These are phyloP conservation scores for Aureobasidium musti DNA, from an alignment of 2,329 filamentous ascomycete species.

Conservation along the genomic window DNA sequence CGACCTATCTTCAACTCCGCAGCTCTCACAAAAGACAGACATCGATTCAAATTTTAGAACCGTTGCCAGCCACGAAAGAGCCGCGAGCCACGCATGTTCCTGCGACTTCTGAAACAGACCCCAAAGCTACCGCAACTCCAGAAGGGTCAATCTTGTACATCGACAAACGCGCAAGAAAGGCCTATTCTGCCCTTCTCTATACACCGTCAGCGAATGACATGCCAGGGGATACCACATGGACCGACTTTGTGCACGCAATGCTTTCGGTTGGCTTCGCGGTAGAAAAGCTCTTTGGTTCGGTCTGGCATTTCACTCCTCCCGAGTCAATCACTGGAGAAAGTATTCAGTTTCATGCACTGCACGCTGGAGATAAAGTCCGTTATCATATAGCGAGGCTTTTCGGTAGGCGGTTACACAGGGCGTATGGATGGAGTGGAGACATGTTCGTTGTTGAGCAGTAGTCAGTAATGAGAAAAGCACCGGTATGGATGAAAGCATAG, in stretches of 20 bases:
- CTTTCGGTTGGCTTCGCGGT: slow-evolving; percentile 50
- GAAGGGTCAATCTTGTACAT: slow-evolving; percentile 37
- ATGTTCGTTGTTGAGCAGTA: slow-evolving; percentile 46
- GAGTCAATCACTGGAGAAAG: slow-evolving; percentile 48
- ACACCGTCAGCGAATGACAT: slow-evolving; percentile 40
- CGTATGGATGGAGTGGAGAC: slow-evolving; percentile 54
- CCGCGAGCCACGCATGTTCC: neutral
- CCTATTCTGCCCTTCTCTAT: slow-evolving; percentile 49
- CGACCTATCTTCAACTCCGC: slow-evolving; percentile 10
- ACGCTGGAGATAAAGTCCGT: slow-evolving; percentile 55
- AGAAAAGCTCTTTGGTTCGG: slow-evolving; percentile 60
- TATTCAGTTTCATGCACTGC: slow-evolving; percentile 63
- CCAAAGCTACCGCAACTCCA: neutral
- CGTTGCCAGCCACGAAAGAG: neutral
- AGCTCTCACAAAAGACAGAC: slow-evolving; percentile 2
- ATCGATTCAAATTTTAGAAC: slow-evolving; percentile 26
- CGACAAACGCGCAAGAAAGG: slow-evolving; percentile 45
- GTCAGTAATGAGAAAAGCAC: neutral
- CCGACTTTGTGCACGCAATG: slow-evolving; percentile 57
- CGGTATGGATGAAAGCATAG: neutral
- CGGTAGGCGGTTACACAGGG: slow-evolving; percentile 51
- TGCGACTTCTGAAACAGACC: neutral
- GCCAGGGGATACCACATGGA: slow-evolving; percentile 54
- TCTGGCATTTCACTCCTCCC: slow-evolving; percentile 59
- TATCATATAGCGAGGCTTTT: slow-evolving; percentile 49